A percentile compares a stretch with the other conserved stretches of the same genome.
Evolutionary conservation across 305 asterid genomes (phyloP).

Genomic region (Fraxinus nigra): DNA sequence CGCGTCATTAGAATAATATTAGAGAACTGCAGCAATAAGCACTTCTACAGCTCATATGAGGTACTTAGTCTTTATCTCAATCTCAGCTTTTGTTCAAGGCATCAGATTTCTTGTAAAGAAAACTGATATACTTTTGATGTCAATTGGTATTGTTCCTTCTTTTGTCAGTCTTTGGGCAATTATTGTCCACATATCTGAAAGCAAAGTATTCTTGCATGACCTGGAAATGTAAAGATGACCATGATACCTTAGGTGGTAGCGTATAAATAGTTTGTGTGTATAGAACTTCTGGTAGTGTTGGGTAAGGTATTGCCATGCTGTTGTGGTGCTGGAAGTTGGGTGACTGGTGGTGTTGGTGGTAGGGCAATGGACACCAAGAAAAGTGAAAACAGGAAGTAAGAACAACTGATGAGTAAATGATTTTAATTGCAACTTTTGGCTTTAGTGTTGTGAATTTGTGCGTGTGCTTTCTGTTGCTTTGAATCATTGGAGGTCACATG

Average conservation of each 20-base stretch:
- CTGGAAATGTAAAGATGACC: neutral
- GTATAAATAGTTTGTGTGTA: neutral
- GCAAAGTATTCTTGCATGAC: neutral
- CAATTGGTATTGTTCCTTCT: neutral
- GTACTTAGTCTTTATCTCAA: slow-evolving; percentile 36
- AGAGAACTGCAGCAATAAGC: slow-evolving; percentile 98
- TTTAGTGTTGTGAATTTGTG: neutral
- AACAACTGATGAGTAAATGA: neutral
- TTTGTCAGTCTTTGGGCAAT: neutral
- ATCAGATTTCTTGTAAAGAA: neutral
- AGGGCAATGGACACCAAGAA: neutral
- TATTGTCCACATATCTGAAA: neutral
- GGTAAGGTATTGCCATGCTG: neutral
- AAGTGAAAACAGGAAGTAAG: neutral
- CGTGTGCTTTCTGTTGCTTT: neutral
- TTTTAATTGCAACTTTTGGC: neutral
- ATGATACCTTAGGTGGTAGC: neutral
- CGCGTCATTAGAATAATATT: slow-evolving; percentile 83
- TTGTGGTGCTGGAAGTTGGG: neutral
- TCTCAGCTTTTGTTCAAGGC: slow-evolving; percentile 9
- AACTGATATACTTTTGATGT: neutral
- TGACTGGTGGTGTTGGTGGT: neutral
- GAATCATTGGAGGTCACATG: neutral
- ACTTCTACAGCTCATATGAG: slow-evolving; percentile 97
- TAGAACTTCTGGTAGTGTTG: slow-evolving; percentile 1